These are phyloP conservation scores for Silene coronaria DNA, from an alignment of 179 eudicot species.

Conservation along the genomic window DNA sequence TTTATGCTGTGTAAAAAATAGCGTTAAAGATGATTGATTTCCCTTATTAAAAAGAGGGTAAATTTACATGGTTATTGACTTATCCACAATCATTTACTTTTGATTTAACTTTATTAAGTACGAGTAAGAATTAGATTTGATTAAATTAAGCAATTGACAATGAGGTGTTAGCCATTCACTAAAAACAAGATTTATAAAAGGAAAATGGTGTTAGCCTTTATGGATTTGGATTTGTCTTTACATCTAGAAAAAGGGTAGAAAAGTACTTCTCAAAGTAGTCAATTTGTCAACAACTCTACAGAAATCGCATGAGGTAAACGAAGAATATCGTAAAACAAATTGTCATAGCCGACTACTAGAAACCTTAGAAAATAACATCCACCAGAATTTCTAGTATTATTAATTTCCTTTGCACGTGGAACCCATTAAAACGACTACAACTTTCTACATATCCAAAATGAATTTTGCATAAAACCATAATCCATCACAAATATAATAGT, in stretches of 20 bases:
- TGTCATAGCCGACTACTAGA: no score
- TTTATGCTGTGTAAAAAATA: no score
- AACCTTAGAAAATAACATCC: no score
- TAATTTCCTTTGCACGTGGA: conserved; percentile 15
- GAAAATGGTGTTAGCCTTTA: no score
- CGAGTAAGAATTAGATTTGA: neutral
- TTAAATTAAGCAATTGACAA: neutral
- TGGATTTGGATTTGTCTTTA: neutral
- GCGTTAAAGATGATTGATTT: no score
- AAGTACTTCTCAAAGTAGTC: conserved; percentile 3
- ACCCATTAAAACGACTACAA: conserved; percentile 7
- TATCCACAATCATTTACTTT: no score
- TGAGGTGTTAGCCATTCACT: conserved; percentile 2
- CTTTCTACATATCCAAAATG: conserved; percentile 7
- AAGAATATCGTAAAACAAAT: neutral
- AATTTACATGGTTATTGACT: no score
- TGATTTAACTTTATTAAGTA: no score
- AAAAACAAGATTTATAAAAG: neutral
- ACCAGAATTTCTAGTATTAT: neutral
- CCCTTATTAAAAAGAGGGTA: no score
- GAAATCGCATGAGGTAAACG: neutral
- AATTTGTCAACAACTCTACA: conserved; percentile 7
- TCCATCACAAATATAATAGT: no score
- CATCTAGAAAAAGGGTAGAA: conserved; percentile 2
- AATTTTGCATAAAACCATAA: neutral